A percentile compares a stretch with the other conserved stretches of the same genome.
phyloP scores from a whole-genome alignment of 1,284 basidiomycete species.

The Tylopilus sp. region DNA sequence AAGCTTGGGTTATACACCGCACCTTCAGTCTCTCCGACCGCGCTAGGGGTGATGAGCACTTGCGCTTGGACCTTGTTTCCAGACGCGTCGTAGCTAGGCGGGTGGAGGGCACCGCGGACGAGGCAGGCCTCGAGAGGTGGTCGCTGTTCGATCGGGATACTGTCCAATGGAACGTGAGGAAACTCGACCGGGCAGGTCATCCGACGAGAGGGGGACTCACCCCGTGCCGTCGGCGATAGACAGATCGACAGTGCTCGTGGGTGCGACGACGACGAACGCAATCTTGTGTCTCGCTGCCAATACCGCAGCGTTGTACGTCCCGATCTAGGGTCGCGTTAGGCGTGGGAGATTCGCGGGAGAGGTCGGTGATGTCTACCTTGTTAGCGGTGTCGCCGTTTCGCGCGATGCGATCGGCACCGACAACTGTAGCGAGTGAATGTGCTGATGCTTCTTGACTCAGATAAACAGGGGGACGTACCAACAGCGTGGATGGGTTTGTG shows the following conservation, averaged over 20 bases:
- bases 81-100: conserved; percentile 39
- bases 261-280: conserved; percentile 88
- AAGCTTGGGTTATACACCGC: conserved; percentile 88
- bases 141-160: conserved; percentile 90
- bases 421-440: conserved; percentile 41
- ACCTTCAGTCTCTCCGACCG: conserved; percentile 38
- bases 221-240: conserved; percentile 66
- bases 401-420: conserved; percentile 84
- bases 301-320: conserved; percentile 89
- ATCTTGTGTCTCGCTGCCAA: conserved; percentile 81
- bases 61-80: conserved; percentile 55
- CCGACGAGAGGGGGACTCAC: conserved; percentile 43
- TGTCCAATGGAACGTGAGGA: conserved; percentile 28
- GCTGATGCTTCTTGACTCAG: background rate
- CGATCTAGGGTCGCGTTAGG: conserved; percentile 52
- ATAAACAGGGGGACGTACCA: conserved; percentile 45
- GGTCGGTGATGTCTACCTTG: conserved; percentile 51
- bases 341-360: background rate
- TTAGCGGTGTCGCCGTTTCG: conserved; percentile 92
- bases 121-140: conserved; percentile 83
- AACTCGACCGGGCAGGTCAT: background rate
- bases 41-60: conserved; percentile 72
- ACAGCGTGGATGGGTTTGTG: conserved; percentile 84
- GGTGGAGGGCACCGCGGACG: conserved; percentile 73
- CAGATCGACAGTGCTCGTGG: conserved; percentile 85